Percentiles rank a stretch among this genome's conserved stretches.
Conservation (phyloP, 2,329 filamentous ascomycete genomes). For the Fusarium stilboides region DNA sequence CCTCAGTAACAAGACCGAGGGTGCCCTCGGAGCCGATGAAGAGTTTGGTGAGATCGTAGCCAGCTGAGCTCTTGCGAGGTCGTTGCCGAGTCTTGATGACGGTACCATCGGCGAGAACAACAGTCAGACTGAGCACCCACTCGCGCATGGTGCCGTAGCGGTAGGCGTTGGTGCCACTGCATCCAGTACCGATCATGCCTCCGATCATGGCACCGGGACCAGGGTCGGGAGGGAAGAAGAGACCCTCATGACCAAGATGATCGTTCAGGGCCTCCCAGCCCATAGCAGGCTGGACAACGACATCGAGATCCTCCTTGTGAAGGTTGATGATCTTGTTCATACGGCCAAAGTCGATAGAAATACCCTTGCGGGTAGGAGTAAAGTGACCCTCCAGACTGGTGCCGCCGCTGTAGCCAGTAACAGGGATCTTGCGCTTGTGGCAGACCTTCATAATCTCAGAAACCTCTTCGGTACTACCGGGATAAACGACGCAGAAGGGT, state of each 20-base stretch:
- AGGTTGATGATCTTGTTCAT: conserved; percentile 87
- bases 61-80: conserved; percentile 89
- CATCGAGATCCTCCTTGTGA: conserved; percentile 83
- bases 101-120: conserved; percentile 91
- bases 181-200: conserved; percentile 84
- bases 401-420: conserved; percentile 89
- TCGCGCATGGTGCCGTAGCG: conserved; percentile 95
- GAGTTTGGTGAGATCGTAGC: conserved; percentile 90
- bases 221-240: conserved; percentile 94
- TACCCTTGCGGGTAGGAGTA: conserved; percentile 83
- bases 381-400: conserved; percentile 93
- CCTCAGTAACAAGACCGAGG: conserved; percentile 91
- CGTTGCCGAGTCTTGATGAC: conserved; percentile 90
- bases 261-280: conserved; percentile 92
- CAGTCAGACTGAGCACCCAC: conserved; percentile 89
- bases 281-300: conserved; percentile 84
- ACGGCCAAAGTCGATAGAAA: conserved; percentile 87
- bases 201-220: conserved; percentile 94
- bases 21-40: conserved; percentile 95
- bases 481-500: conserved; percentile 82
- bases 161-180: conserved; percentile 89
- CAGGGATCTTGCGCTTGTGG: conserved; percentile 83
- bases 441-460: conserved; percentile 91
- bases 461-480: conserved; percentile 84
- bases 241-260: conserved; percentile 76